Evolutionary conservation across 2,329 filamentous ascomycete genomes (phyloP).

Genomic region (Botrytis byssoidea): DNA sequence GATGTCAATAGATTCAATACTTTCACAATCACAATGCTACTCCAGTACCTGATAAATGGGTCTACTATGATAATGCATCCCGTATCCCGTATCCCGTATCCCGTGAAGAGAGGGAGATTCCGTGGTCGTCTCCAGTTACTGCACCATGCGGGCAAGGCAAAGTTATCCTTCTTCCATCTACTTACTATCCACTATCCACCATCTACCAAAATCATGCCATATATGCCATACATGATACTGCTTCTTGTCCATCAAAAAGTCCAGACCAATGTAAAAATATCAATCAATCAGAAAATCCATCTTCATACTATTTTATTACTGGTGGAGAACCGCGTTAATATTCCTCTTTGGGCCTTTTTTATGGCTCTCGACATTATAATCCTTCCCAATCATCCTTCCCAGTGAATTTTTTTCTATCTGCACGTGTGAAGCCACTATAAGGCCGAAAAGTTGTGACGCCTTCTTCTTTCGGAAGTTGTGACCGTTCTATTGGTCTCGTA

Average conservation of each 20-base stretch:
- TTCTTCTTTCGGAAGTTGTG: slow-evolving; percentile 10
- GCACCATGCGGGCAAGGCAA: background rate
- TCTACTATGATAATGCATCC: background rate
- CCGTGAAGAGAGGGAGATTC: background rate
- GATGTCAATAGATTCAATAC: background rate
- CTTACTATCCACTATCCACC: background rate
- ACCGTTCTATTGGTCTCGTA: background rate
- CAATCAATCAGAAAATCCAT: slow-evolving; percentile 15
- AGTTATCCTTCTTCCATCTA: background rate
- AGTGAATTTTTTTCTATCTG: background rate
- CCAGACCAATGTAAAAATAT: background rate
- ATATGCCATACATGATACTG: background rate
- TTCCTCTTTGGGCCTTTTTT: background rate
- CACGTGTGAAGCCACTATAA: slow-evolving; percentile 8
- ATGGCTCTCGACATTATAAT: background rate
- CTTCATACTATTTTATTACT: background rate
- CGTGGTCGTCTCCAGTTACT: background rate
- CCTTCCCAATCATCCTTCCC: slow-evolving; percentile 1
- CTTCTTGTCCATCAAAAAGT: background rate
- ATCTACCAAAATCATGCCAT: background rate
- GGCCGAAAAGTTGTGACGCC: background rate
- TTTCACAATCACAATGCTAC: background rate
- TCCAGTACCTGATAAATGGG: background rate
- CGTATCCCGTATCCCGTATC: background rate
- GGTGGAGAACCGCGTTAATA: background rate